Base-by-base conservation (phyloP, 2,329 filamentous ascomycete genomes). In the Parastagonospora avenae region DNA sequence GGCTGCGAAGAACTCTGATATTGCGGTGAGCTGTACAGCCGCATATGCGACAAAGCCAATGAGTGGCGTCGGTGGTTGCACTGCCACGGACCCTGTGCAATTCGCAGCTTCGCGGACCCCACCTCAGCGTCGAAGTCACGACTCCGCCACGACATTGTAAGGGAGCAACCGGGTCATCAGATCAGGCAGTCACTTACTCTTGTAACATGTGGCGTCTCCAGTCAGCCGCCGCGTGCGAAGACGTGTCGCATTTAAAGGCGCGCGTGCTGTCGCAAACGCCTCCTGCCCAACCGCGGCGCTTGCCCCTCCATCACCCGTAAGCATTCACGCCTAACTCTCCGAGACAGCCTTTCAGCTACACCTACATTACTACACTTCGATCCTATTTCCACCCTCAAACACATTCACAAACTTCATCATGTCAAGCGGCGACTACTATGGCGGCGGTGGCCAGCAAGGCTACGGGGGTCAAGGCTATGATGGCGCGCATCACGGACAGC, bases 351-450 rank as follows among this genome's bases (percentile, higher is more conserved):
- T 33, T 53, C 48, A 43, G 33, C 46, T 48, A 48, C 19, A 42
- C 49, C 27, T 32, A 24, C 27, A 28, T 46, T 37, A 37, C 24
- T n/a, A 29, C 19, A 4, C 16, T 33, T 46, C 35, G 32, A 29
- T 16, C 30, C 32, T 15, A 16, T 36, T 10, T 11, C 37, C 15
- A 6, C 48, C 30, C 40, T 27, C 15, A 39, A 14, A 27, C 5
- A 44, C 14, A 32, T n/a, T 16, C 30, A n/a, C 4, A 8, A 15
- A 35, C n/a, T 32, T 8, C 12, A 46, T 33, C 42, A 66, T 66
- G 62, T 57, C 63, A 15, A 67, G 55, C 40, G 53, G 70, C 48
- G 68, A 70, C 41, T 74, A 73, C 52, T 74, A 74, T 61, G 67
- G 70, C 44, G 63, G 40, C 28, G 28, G 40, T 19, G 53, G 60